These are phyloP conservation scores for Elongisporangium anandrum DNA, from an alignment of 352 stramenopile genomes.

Conservation along the genomic window DNA sequence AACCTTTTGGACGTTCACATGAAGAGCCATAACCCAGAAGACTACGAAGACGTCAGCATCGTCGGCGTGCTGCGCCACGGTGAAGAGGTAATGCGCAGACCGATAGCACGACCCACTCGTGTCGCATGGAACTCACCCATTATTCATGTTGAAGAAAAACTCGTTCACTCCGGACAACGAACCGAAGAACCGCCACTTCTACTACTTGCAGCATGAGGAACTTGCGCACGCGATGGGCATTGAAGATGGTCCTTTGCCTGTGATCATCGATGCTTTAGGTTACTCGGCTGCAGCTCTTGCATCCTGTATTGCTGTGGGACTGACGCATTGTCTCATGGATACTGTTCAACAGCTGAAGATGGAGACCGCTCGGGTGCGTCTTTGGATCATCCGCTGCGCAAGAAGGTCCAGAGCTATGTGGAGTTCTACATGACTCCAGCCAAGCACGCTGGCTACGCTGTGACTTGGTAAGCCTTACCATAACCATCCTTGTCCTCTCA, in stretches of 20 bases:
- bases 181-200: conserved; percentile 68
- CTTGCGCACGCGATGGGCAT: conserved; percentile 74
- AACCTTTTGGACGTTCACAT: conserved; percentile 77
- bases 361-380: conserved; percentile 22
- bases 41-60: conserved; percentile 44
- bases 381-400: conserved; percentile 58
- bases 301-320: too few species aligned
- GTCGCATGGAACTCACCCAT: background rate
- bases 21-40: conserved; percentile 45
- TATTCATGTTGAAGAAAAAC: conserved; percentile 37
- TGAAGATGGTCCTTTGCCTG: conserved; percentile 49
- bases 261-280: conserved; percentile 80
- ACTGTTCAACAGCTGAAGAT: conserved; percentile 24
- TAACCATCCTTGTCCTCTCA: background rate
- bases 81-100: conserved; percentile 43
- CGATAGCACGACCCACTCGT: background rate
- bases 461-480: conserved; percentile 55
- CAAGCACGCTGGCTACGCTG: conserved; percentile 82
- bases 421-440: conserved; percentile 89
- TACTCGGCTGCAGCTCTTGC: too few species aligned
- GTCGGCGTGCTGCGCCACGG: conserved; percentile 74
- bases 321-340: background rate
- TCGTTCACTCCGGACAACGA: conserved; percentile 83
- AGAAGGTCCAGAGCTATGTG: conserved; percentile 73
- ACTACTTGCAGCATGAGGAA: conserved; percentile 78